phyloP scores from a whole-genome alignment of 2,329 filamentous ascomycete genomes.

The Clarireedia hainanense region DNA sequence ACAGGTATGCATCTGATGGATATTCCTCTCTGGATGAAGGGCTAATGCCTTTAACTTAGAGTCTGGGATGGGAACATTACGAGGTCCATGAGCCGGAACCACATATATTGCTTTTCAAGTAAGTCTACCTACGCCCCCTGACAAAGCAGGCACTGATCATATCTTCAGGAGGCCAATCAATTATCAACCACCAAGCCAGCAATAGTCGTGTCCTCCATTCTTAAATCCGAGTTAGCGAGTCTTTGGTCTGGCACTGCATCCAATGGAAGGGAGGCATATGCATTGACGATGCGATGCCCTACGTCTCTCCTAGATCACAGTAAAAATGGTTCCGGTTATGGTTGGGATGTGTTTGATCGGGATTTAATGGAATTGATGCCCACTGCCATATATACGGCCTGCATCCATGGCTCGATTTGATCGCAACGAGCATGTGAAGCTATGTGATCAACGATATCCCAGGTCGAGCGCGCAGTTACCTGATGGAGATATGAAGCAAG shows the following conservation, averaged over 20 bases:
- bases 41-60: constrained; percentile 44
- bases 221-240: constrained; percentile 19
- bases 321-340: constrained; percentile 17
- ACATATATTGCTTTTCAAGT: constrained; percentile 99
- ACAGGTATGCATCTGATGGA: constrained; percentile 52
- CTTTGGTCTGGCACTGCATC: constrained; percentile 21
- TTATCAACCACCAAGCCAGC: constrained; percentile 20
- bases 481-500: background rate
- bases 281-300: constrained; percentile 30
- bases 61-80: constrained; percentile 98
- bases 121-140: constrained; percentile 33
- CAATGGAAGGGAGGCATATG: constrained; percentile 17
- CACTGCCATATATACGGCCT: constrained; percentile 10
- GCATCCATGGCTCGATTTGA: constrained; percentile 4
- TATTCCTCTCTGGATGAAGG: too few relatives aligned
- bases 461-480: background rate
- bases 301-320: constrained; percentile 25
- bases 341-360: constrained; percentile 27
- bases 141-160: constrained; percentile 11
- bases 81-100: constrained; percentile 98
- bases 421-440: background rate
- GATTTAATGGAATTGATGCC: constrained; percentile 23
- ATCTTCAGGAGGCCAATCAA: constrained; percentile 27
- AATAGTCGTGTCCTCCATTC: constrained; percentile 7
- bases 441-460: background rate